Conservation (phyloP, 2,329 filamentous ascomycete genomes). For the Colletotrichum lentis region DNA sequence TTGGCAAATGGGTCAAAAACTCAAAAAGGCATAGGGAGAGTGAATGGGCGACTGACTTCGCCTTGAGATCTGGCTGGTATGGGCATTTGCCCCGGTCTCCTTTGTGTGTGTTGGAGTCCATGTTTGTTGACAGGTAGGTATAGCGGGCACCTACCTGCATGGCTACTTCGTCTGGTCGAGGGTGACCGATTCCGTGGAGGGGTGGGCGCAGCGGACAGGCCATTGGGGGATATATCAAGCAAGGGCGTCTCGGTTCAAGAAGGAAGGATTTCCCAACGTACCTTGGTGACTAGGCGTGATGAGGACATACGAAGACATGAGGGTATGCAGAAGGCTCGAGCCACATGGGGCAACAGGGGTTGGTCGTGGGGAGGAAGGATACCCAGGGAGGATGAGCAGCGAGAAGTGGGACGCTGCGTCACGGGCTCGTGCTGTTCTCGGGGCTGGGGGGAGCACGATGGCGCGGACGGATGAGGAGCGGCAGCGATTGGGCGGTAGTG, state of each 20-base stretch:
- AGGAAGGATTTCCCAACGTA: neutral
- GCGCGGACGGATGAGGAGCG: neutral
- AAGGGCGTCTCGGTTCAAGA: neutral
- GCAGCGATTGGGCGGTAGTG: neutral
- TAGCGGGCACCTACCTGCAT: neutral
- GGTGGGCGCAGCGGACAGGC: neutral
- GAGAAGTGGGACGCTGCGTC: neutral
- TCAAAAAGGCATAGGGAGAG: slow-evolving; percentile 19
- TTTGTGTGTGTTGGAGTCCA: slow-evolving; percentile 9
- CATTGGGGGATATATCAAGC: neutral
- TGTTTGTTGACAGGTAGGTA: slow-evolving; percentile 5
- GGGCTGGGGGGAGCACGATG: neutral
- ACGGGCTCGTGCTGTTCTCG: neutral
- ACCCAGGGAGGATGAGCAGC: slow-evolving; percentile 5
- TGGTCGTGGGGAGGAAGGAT: slow-evolving; percentile 27
- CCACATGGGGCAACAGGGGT: neutral
- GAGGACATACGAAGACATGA: slow-evolving; percentile 6
- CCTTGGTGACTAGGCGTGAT: neutral
- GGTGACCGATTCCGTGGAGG: neutral
- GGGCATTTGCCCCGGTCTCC: slow-evolving; percentile 14
- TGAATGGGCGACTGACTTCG: slow-evolving; percentile 5
- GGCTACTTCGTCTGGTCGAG: too few species aligned
- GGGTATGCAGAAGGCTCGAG: neutral
- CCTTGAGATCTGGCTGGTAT: slow-evolving; percentile 5
- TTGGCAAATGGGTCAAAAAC: slow-evolving; percentile 4